Evolutionary conservation across 805 yeast species (phyloP), one percentile per base, ranked within the genome.

Genomic region (Cyberlindnera euphorbiae): DNA sequence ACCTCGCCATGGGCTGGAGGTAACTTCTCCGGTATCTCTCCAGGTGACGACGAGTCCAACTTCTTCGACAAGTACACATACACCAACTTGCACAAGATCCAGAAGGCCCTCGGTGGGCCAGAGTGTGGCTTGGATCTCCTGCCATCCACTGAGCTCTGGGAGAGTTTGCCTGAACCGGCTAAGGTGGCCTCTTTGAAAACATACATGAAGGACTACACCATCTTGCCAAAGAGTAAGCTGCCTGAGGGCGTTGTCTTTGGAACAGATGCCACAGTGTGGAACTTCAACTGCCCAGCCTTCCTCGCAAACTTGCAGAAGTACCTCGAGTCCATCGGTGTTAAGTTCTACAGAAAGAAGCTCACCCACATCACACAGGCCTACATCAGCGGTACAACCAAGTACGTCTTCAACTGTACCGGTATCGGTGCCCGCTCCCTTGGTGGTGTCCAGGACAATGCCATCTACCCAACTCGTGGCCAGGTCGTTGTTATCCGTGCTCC

Each of bases 1-100:
- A 78, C 95, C 1, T 81, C 89, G 0, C 95, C 95, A 0, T 81
- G 82, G 73, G 95, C 95, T 0, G 82, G 82, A 17, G 81, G 77
- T 7, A 75, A 76, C 52, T 75, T 75, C 50, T 69, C 78, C 3
- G 65, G 73, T 42, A 79, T 81, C 31, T 71, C 84, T 0, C 82
- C 79, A 2, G 67, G 70, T 41, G 83, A 78, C 45, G 56, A 56
- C 3, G 65, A 60, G n/a, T 64, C 73, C 0, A 48, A 79, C 34
- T 53, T 52, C 4, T 77, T 63, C 47, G 89, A 81, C 51, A 69
- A 68, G 50, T 64, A 61, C 47, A 78, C 87, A 3, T 82, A 77
- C 53, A 52, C 63, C 16, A 66, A 72, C 48, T 55, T 82, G 29
- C 50, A 43, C 4, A 49, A 52, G 28, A 44, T 82, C 17, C 75